Evolutionary conservation across 2,329 filamentous ascomycete genomes (phyloP).

Genomic region (Coleophoma eucalyptorum): DNA sequence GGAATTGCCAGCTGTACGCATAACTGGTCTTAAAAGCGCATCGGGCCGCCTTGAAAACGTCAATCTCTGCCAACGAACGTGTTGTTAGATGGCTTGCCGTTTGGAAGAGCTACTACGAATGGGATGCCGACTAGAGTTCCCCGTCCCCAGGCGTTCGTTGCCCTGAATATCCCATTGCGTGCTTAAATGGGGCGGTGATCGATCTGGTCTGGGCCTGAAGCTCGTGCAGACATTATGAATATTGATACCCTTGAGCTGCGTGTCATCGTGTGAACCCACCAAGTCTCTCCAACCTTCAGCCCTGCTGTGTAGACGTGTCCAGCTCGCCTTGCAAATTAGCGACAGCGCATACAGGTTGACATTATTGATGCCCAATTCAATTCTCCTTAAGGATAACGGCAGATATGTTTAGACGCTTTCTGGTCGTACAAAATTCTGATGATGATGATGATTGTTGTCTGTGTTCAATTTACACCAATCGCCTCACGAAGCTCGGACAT

Average conservation of each 20-base stretch:
- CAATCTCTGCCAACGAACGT: too few species aligned
- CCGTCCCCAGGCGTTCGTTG: not conserved
- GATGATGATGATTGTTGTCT: too few species aligned
- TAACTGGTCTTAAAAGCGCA: too few species aligned
- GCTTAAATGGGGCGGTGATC: too few species aligned
- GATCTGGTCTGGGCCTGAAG: not conserved
- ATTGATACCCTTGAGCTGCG: conserved; percentile 12
- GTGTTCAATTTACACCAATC: too few species aligned
- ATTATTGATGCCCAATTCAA: conserved; percentile 22
- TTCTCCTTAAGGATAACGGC: not conserved
- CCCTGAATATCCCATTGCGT: not conserved
- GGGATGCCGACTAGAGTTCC: not conserved
- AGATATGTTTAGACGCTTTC: not conserved
- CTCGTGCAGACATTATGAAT: conserved; percentile 2
- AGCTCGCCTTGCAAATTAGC: conserved; percentile 1
- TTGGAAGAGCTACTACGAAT: not conserved
- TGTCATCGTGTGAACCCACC: conserved; percentile 24
- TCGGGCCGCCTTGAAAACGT: too few species aligned
- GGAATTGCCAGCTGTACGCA: not conserved
- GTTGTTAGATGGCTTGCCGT: not conserved
- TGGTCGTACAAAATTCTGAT: not conserved
- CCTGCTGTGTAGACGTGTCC: conserved; percentile 10
- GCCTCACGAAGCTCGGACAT: too few species aligned
- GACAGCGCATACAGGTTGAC: conserved; percentile 21
- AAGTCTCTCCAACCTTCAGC: conserved; percentile 20